Base-by-base conservation (phyloP, 2,329 filamentous ascomycete species). In the Paraconiothyrium brasiliense region DNA sequence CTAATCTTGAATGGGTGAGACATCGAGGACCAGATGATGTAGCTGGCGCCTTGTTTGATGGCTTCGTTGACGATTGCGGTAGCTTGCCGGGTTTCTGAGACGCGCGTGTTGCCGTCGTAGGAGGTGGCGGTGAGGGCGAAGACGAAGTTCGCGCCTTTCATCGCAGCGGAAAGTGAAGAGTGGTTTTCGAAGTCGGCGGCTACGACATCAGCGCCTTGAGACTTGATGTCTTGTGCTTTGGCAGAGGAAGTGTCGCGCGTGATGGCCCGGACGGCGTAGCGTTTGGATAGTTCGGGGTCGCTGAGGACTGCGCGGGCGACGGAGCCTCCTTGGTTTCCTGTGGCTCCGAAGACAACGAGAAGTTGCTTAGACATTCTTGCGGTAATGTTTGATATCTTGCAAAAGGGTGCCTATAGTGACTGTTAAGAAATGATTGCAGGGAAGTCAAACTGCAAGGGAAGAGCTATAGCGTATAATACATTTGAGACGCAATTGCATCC, bases 271-370 rank as follows among this genome's bases (percentile, higher is more conserved):
- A 90, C 77, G 5, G 77, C 71, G 48, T 80, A 76, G n/a, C 78
- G 79, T 4, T 62, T 20, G 10, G 71, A 70, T 11, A 77, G 71
- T 1, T 85, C 77, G 0, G 83, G 74, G 68, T 80, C 76, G 27
- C 71, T 64, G 11, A 84, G 78, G 20, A 86, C 71, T 43, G 71
- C 68, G 35, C 78, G 73, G 54, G 86, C 83, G 49, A 89, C 80
- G 9, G 84, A 85, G 63, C 85, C 84, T 52, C 88, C 88, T 76
- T 90, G 87, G 61, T 84, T 75, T 37, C 75, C 75, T 5, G 74
- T 76, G 22, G 72, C 71, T 46, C 74, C 74, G 46, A 77, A 69
- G 60, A 78, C 57, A 49, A 69, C 70, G 54, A 77, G 62, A 54
- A 71, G 63, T 11, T 67, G 58, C 46, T 75, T 73, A n/a, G 67